phyloP scores from a whole-genome alignment of 306 rosid species.

The Begonia fuchsioides region DNA sequence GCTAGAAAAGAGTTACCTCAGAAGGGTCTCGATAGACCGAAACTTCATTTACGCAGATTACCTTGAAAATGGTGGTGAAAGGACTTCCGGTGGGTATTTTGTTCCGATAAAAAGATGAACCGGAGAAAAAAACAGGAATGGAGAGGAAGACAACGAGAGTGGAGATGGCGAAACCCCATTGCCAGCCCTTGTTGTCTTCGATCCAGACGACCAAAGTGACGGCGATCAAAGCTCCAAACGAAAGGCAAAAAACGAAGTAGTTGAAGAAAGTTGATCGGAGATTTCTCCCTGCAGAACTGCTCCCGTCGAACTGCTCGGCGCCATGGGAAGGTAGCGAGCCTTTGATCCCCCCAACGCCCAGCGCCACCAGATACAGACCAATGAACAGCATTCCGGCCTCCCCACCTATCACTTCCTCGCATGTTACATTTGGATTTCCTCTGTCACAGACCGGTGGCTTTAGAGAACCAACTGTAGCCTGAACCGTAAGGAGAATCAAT shows the following conservation, averaged over 20 bases:
- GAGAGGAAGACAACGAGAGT: slow-evolving; percentile 60
- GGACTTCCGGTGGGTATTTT: slow-evolving; percentile 82
- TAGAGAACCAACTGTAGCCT: slow-evolving; percentile 54
- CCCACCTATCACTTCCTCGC: slow-evolving; percentile 35
- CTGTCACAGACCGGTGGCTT: slow-evolving; percentile 42
- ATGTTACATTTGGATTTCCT: slow-evolving; percentile 16
- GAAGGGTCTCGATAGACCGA: not conserved
- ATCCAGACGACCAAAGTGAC: slow-evolving; percentile 93
- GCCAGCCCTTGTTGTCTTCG: slow-evolving; percentile 95
- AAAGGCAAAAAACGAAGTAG: slow-evolving; percentile 74
- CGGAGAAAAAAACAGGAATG: slow-evolving; percentile 53
- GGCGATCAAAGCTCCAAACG: slow-evolving; percentile 71
- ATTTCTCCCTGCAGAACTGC: slow-evolving; percentile 53
- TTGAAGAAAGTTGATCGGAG: slow-evolving; percentile 90
- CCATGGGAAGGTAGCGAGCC: slow-evolving; percentile 82
- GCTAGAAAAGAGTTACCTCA: slow-evolving; percentile 1
- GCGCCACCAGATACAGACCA: slow-evolving; percentile 76
- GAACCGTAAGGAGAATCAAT: slow-evolving; percentile 51
- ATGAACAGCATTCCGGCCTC: slow-evolving; percentile 42
- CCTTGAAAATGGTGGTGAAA: slow-evolving; percentile 73
- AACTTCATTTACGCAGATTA: slow-evolving; percentile 20
- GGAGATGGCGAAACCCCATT: slow-evolving; percentile 88
- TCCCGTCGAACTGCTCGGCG: slow-evolving; percentile 80
- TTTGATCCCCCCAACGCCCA: slow-evolving; percentile 88
- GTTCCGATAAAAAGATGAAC: slow-evolving; percentile 53